Evolutionary conservation across 2,329 filamentous ascomycete genomes (phyloP).

Genomic region (Dothideomycetes sp.): DNA sequence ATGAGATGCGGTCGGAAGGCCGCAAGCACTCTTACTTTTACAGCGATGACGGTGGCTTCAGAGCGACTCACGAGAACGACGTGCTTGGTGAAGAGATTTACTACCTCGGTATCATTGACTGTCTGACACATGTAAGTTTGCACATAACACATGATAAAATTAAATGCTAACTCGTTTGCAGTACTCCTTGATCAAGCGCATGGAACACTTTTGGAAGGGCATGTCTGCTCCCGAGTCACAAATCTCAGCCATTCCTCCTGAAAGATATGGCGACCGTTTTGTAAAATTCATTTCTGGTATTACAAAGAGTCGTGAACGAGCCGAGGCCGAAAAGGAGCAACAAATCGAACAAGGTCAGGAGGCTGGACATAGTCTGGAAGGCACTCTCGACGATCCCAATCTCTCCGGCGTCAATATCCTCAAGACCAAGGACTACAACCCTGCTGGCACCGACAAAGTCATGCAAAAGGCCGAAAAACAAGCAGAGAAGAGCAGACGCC

Average conservation of each 20-base stretch:
- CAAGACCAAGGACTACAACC: constrained; percentile 19
- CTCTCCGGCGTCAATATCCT: constrained; percentile 31
- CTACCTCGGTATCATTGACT: constrained; percentile 97
- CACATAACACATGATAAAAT: background rate
- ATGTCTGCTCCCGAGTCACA: constrained; percentile 72
- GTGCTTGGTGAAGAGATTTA: constrained; percentile 83
- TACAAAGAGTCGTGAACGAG: constrained; percentile 84
- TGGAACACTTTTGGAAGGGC: constrained; percentile 96
- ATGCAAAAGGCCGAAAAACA: constrained; percentile 53
- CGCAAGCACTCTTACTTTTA: constrained; percentile 79
- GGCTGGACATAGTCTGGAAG: constrained; percentile 16
- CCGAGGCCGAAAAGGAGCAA: constrained; percentile 45
- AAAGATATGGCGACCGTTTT: constrained; percentile 88
- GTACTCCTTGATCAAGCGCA: constrained; percentile 91
- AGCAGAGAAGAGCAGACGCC: constrained; percentile 48
- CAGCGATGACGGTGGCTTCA: constrained; percentile 84
- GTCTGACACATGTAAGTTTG: constrained; percentile 78
- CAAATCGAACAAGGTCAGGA: constrained; percentile 14
- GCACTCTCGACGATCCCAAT: constrained; percentile 28
- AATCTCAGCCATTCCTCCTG: constrained; percentile 85
- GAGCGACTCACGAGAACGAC: constrained; percentile 86
- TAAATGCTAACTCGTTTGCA: constrained; percentile 31
- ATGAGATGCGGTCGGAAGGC: constrained; percentile 66
- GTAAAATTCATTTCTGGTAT: constrained; percentile 83
- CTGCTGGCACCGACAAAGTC: constrained; percentile 42